These are phyloP conservation scores for Zygosaccharomyces sapae DNA, from an alignment of 1,139 yeast genomes.

Conservation along the genomic window DNA sequence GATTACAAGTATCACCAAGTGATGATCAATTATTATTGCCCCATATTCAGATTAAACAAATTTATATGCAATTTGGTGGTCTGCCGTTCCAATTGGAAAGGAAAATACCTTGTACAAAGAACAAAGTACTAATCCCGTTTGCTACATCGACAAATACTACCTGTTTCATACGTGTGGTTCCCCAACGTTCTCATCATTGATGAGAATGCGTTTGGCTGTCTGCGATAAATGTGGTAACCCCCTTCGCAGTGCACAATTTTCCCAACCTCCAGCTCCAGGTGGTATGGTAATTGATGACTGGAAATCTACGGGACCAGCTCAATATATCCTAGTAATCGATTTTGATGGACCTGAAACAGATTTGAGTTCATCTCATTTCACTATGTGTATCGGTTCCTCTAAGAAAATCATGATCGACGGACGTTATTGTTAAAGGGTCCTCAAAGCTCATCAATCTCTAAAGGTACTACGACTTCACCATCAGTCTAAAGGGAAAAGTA, in stretches of 20 bases:
- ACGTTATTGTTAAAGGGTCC: slow-evolving; percentile 6
- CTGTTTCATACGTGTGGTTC: slow-evolving; percentile 20
- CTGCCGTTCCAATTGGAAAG: slow-evolving; percentile 16
- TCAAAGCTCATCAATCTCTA: neutral
- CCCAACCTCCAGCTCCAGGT: slow-evolving; percentile 7
- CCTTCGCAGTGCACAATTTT: slow-evolving; percentile 14
- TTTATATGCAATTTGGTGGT: slow-evolving; percentile 20
- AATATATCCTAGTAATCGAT: slow-evolving; percentile 16
- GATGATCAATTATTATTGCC: neutral
- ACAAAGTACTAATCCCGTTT: slow-evolving; percentile 17
- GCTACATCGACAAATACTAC: slow-evolving; percentile 21
- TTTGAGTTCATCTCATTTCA: slow-evolving; percentile 13
- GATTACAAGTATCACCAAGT: slow-evolving; percentile 9
- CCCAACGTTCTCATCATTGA: slow-evolving; percentile 18
- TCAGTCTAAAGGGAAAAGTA: neutral
- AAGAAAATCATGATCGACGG: slow-evolving; percentile 9
- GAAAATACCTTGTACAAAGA: slow-evolving; percentile 16
- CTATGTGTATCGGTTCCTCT: slow-evolving; percentile 12
- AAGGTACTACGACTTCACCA: neutral
- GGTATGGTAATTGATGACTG: slow-evolving; percentile 18
- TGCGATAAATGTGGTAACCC: slow-evolving; percentile 26
- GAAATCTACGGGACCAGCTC: slow-evolving; percentile 13
- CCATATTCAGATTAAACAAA: slow-evolving; percentile 8
- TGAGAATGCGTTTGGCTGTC: slow-evolving; percentile 33
- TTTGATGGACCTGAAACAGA: slow-evolving; percentile 13